These are phyloP conservation scores for Cicer arietinum DNA, from an alignment of 306 rosid genomes.

Conservation along the genomic window DNA sequence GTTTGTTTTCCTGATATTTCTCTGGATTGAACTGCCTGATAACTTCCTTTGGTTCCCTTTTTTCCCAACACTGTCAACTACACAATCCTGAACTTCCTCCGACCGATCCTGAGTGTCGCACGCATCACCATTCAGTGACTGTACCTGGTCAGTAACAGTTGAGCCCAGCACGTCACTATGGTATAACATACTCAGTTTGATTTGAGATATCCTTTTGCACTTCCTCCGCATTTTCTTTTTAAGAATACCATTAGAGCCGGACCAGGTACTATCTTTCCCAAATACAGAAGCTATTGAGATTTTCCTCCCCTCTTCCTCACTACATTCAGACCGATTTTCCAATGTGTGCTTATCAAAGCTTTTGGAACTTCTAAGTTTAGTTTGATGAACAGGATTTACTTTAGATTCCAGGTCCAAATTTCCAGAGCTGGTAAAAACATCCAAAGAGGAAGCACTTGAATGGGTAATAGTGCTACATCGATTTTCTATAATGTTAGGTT, in stretches of 20 bases:
- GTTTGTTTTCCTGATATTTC: constrained; percentile 53
- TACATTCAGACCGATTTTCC: constrained; percentile 46
- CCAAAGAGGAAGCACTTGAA: constrained; percentile 43
- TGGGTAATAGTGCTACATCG: constrained; percentile 48
- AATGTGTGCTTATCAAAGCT: constrained; percentile 50
- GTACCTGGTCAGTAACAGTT: constrained; percentile 53
- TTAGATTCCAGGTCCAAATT: constrained; percentile 47
- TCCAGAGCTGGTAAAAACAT: constrained; percentile 51
- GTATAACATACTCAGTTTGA: constrained; percentile 56
- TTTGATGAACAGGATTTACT: constrained; percentile 47
- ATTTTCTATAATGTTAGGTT: constrained; percentile 39
- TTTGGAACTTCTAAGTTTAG: constrained; percentile 44
- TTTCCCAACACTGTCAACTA: constrained; percentile 48
- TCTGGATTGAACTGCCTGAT: constrained; percentile 48
- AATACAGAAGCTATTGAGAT: constrained; percentile 47
- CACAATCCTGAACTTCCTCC: constrained; percentile 55
- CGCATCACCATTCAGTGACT: constrained; percentile 48
- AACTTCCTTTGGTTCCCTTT: constrained; percentile 49
- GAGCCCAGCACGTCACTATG: constrained; percentile 50
- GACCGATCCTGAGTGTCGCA: constrained; percentile 47
- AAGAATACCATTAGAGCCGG: constrained; percentile 52
- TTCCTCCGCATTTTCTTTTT: constrained; percentile 76
- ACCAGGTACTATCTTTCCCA: constrained; percentile 50
- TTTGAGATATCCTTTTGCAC: constrained; percentile 86
- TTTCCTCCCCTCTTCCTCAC: constrained; percentile 50